Evolutionary conservation across 2,329 filamentous ascomycete species (phyloP).

Genomic region (Helminthosporium solani): DNA sequence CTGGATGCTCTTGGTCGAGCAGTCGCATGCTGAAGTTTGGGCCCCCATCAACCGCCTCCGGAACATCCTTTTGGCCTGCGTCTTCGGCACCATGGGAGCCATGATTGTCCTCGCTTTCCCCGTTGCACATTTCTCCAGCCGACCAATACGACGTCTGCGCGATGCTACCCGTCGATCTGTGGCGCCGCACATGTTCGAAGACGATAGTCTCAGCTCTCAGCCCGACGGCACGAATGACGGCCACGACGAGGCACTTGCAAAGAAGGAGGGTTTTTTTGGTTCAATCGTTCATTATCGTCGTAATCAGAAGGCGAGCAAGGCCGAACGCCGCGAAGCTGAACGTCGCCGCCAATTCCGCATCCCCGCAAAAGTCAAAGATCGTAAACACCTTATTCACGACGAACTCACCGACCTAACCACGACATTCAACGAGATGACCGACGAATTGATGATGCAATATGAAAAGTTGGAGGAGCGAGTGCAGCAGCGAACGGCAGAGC

Average conservation of each 20-base stretch:
- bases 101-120: slow-evolving; percentile 73
- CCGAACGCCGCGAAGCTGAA: slow-evolving; percentile 42
- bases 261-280: slow-evolving; percentile 49
- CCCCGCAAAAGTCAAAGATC: slow-evolving; percentile 75
- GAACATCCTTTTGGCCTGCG: slow-evolving; percentile 77
- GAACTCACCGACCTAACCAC: slow-evolving; percentile 79
- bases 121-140: slow-evolving; percentile 76
- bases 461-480: slow-evolving; percentile 82
- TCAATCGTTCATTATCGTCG: slow-evolving; percentile 39
- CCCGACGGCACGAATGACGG: slow-evolving; percentile 44
- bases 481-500: slow-evolving; percentile 74
- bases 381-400: slow-evolving; percentile 75
- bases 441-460: slow-evolving; percentile 86
- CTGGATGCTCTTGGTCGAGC: slow-evolving; percentile 82
- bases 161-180: slow-evolving; percentile 74
- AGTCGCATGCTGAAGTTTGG: slow-evolving; percentile 72
- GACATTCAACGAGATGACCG: slow-evolving; percentile 93
- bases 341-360: slow-evolving; percentile 71
- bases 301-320: slow-evolving; percentile 35
- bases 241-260: slow-evolving; percentile 50
- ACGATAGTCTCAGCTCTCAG: slow-evolving; percentile 41
- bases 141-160: slow-evolving; percentile 75
- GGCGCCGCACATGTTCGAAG: slow-evolving; percentile 61
- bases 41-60: slow-evolving; percentile 72
- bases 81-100: slow-evolving; percentile 77